Evolutionary conservation across 345 rosid species (phyloP), one percentile per base, ranked within the genome.

Genomic region (Xanthoceras sorbifolium): DNA sequence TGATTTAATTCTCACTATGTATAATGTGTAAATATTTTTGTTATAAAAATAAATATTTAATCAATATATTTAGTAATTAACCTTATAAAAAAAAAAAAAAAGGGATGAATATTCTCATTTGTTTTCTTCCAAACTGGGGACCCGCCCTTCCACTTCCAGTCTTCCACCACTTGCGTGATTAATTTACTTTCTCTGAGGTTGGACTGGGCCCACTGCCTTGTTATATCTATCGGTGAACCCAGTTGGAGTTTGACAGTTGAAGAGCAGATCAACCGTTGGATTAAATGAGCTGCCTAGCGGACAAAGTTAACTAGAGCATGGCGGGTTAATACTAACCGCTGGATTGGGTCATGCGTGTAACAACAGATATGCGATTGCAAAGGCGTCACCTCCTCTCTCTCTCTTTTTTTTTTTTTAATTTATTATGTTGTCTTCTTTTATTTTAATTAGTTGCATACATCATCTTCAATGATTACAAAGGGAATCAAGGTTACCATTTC

Each of bases 21-120:
- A n/a, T n/a, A n/a, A n/a, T n/a, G n/a, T n/a, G n/a, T n/a, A n/a
- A n/a, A n/a, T n/a, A n/a, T n/a, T n/a, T n/a, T n/a, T n/a, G n/a
- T n/a, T n/a, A n/a, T n/a, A n/a, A n/a, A n/a, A n/a, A n/a, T n/a
- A n/a, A n/a, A n/a, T n/a, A n/a, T n/a, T n/a, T n/a, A n/a, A n/a
- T n/a, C n/a, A n/a, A n/a, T n/a, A n/a, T n/a, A n/a, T n/a, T n/a
- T n/a, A n/a, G n/a, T n/a, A n/a, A n/a, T n/a, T n/a, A n/a, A n/a
- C n/a, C n/a, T n/a, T n/a, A n/a, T n/a, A n/a, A n/a, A n/a, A n/a
- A n/a, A n/a, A n/a, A n/a, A n/a, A n/a, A n/a, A n/a, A n/a, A n/a
- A n/a, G n/a, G n/a, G n/a, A n/a, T 1, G 42, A 50, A 61, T 63
- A 73, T 73, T 60, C 76, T 20, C 14, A 23, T 23, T 57, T 72